Evolutionary conservation across 2,329 filamentous ascomycete genomes (phyloP).

Genomic region (Capronia coronata): DNA sequence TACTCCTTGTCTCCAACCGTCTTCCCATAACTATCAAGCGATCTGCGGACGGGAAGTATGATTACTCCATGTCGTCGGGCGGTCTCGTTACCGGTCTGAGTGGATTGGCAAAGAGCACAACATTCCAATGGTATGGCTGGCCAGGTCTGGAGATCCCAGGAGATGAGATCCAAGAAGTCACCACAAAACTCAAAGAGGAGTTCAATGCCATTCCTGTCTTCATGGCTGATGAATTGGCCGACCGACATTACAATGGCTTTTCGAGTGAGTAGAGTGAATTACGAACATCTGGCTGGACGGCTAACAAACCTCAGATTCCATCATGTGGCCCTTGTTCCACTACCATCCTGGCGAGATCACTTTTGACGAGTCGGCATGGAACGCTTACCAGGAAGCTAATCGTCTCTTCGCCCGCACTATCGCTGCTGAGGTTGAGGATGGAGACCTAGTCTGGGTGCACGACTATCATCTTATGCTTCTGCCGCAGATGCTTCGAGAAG

Average conservation of each 20-base stretch:
- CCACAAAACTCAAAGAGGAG: constrained; percentile 72
- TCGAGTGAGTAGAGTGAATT: constrained; percentile 59
- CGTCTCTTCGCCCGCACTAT: constrained; percentile 84
- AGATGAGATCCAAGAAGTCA: constrained; percentile 67
- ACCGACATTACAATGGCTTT: constrained; percentile 96
- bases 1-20: constrained; percentile 88
- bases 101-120: constrained; percentile 86
- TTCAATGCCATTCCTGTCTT: constrained; percentile 89
- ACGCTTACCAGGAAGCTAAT: constrained; percentile 88
- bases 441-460: constrained; percentile 95
- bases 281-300: not conserved
- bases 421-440: constrained; percentile 79
- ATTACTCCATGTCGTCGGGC: constrained; percentile 93
- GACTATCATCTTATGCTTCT: constrained; percentile 98
- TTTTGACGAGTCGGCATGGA: constrained; percentile 92
- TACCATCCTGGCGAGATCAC: constrained; percentile 98
- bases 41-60: constrained; percentile 82
- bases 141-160: constrained; percentile 88
- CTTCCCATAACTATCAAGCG: constrained; percentile 95
- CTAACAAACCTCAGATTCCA: constrained; percentile 61
- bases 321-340: constrained; percentile 97
- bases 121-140: constrained; percentile 98
- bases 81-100: constrained; percentile 90
- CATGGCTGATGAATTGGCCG: constrained; percentile 85
- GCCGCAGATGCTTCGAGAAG: constrained; percentile 87